A percentile compares a stretch with the other conserved stretches of the same genome.
These are phyloP conservation scores for Exophiala xenobiotica DNA, from an alignment of 2,329 filamentous ascomycete genomes.

Conservation along the genomic window DNA sequence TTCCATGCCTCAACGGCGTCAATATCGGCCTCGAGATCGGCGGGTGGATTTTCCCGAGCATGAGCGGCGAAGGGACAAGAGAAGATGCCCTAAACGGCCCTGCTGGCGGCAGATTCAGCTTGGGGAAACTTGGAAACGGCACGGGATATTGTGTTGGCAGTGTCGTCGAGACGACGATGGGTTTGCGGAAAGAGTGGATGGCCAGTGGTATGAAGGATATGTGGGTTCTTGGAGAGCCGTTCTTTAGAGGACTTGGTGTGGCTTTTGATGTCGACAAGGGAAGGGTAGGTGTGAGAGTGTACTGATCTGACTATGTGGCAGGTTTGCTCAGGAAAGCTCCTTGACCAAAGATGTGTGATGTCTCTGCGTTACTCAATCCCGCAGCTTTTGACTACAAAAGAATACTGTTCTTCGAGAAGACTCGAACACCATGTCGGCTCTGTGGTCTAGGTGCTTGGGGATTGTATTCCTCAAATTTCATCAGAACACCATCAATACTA, in stretches of 20 bases:
- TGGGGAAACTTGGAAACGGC: constrained; percentile 23
- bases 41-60: constrained; percentile 24
- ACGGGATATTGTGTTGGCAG: constrained; percentile 19
- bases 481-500: too few relatives aligned
- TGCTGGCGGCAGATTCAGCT: constrained; percentile 24
- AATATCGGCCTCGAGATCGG: constrained; percentile 26
- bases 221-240: constrained; percentile 31
- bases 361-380: too few relatives aligned
- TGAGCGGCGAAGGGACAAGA: constrained; percentile 11
- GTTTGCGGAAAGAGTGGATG: constrained; percentile 11
- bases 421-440: too few relatives aligned
- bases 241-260: constrained; percentile 27
- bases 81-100: constrained; percentile 24
- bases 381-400: too few relatives aligned
- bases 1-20: constrained; percentile 27
- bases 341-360: too few relatives aligned
- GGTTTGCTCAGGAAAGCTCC: background rate
- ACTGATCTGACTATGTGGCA: constrained; percentile 15
- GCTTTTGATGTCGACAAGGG: constrained; percentile 24
- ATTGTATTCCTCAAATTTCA: too few relatives aligned
- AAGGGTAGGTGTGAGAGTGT: constrained; percentile 27
- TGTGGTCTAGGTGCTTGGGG: too few relatives aligned
- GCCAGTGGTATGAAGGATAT: constrained; percentile 22
- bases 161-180: constrained; percentile 16
- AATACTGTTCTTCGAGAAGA: too few relatives aligned